Conservation (phyloP, 345 rosid genomes). For the Populus ilicifolia region DNA sequence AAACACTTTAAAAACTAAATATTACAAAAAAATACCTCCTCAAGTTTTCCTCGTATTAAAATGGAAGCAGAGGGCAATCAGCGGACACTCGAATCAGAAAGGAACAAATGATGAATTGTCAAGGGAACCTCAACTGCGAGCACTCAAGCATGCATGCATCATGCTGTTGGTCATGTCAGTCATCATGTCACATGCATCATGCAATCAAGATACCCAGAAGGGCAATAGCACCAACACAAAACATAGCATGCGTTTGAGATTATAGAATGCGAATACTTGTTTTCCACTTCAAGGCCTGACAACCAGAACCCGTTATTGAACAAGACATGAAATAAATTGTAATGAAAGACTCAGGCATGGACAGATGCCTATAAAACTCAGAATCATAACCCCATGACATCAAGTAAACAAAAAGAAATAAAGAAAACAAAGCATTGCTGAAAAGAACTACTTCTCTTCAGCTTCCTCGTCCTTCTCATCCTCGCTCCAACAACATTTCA, state of each 20-base stretch:
- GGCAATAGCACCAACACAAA: too few relatives aligned
- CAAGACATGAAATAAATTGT: background rate
- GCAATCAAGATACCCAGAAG: background rate
- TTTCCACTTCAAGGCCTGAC: background rate
- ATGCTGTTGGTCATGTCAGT: too few relatives aligned
- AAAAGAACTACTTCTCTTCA: conserved; percentile 6
- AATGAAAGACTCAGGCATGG: background rate
- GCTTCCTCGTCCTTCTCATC: conserved; percentile 45
- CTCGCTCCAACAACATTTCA: conserved; percentile 54
- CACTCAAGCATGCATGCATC: too few relatives aligned
- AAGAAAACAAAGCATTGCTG: background rate
- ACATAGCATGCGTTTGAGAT: background rate
- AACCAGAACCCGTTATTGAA: background rate
- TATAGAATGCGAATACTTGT: background rate
- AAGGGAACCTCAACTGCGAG: too few relatives aligned
- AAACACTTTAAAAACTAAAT: too few relatives aligned
- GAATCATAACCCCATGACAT: background rate
- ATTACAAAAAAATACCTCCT: too few relatives aligned
- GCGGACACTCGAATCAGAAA: too few relatives aligned
- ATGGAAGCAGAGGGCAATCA: too few relatives aligned
- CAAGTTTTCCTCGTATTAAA: too few relatives aligned
- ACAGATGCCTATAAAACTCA: background rate
- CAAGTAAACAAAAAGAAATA: too few relatives aligned
- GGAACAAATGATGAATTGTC: too few relatives aligned
- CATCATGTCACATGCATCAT: too few relatives aligned